A percentile compares a stretch with the other conserved stretches of the same genome.
Conservation (phyloP, 1,139 yeast genomes). For the Saccharomyces hybrid region DNA sequence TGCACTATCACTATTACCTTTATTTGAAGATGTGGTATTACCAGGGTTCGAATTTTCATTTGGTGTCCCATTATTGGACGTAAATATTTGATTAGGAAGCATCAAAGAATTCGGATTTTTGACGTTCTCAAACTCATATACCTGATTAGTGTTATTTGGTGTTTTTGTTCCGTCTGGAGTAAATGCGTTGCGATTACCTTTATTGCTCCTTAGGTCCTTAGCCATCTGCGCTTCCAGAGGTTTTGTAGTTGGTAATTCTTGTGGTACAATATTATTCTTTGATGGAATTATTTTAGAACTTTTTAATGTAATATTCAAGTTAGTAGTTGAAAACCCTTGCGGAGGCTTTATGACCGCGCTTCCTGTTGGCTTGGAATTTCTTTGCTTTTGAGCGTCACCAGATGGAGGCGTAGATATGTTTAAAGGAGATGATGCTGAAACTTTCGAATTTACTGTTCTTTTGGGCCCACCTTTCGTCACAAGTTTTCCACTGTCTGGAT, state of each 20-base stretch:
- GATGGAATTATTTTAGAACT: not conserved
- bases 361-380: not conserved
- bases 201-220: not conserved
- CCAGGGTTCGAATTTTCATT: not conserved
- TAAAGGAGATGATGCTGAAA: slow-evolving; percentile 5
- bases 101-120: not conserved
- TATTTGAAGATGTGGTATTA: not conserved
- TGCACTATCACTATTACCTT: not conserved
- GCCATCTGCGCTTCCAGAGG: not conserved
- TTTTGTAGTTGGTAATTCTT: not conserved
- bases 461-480: slow-evolving; percentile 5
- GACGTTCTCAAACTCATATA: not conserved
- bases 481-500: not conserved
- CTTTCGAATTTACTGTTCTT: slow-evolving; percentile 7
- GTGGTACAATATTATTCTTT: not conserved
- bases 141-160: not conserved
- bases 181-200: not conserved
- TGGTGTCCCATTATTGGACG: not conserved
- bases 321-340: not conserved
- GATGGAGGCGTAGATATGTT: not conserved
- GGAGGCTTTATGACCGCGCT: not conserved
- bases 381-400: not conserved
- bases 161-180: not conserved
- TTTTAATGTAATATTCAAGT: not conserved
- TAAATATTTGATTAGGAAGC: not conserved